These are phyloP conservation scores for Neofusicoccum parvum DNA, from an alignment of 2,329 filamentous ascomycete genomes.

Conservation along the genomic window DNA sequence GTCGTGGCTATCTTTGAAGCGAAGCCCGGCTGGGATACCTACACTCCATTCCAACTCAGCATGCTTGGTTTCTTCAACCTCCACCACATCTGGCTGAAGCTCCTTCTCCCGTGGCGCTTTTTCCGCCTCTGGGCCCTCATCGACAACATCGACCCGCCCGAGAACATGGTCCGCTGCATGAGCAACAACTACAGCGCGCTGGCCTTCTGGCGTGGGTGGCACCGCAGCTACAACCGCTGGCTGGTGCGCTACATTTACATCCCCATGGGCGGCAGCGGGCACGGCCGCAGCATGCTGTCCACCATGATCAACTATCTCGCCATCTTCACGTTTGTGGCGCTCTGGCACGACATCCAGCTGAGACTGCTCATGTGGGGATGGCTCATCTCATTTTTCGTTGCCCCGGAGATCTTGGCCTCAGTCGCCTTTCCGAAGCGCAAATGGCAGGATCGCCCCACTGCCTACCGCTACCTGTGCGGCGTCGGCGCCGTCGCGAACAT, in stretches of 20 bases:
- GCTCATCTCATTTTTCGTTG: constrained; percentile 90
- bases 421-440: constrained; percentile 72
- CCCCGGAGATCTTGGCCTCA: constrained; percentile 78
- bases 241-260: constrained; percentile 91
- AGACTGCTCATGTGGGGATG: constrained; percentile 93
- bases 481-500: constrained; percentile 81
- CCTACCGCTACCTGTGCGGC: constrained; percentile 79
- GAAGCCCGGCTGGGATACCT: constrained; percentile 75
- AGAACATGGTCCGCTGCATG: constrained; percentile 98
- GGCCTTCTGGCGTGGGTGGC: constrained; percentile 95
- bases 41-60: constrained; percentile 83
- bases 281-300: constrained; percentile 63
- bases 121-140: constrained; percentile 95
- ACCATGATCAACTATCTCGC: constrained; percentile 75
- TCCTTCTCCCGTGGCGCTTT: constrained; percentile 95
- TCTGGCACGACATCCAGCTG: constrained; percentile 97
- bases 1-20: constrained; percentile 88
- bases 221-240: constrained; percentile 94
- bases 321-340: constrained; percentile 93
- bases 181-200: constrained; percentile 90
- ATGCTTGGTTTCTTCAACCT: constrained; percentile 96
- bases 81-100: constrained; percentile 96
- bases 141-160: constrained; percentile 90
- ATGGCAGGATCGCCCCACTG: constrained; percentile 69
- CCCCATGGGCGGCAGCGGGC: constrained; percentile 73